Base-by-base conservation (phyloP, 1,284 basidiomycete genomes). In the Ustanciosporium gigantosporum region DNA sequence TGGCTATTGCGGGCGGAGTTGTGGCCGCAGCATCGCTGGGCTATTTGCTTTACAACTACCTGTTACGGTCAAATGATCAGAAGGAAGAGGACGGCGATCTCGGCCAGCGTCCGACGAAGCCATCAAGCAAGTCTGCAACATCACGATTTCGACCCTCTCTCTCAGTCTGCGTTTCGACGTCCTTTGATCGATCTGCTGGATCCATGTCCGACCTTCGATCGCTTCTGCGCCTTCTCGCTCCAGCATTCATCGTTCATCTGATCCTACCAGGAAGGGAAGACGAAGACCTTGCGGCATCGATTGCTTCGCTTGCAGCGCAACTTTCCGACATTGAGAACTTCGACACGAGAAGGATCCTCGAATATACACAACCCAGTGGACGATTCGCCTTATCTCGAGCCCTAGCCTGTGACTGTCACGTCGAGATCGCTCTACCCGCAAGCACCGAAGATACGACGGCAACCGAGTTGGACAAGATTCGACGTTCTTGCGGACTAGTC, bases 351-450 rank as follows among this genome's bases (percentile, higher is more conserved):
- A 23, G 61, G 0, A 36, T 65, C 8, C 46, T 65, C 16, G 50
- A 65, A 17, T 65, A 65, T 25, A 50, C 61, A 1, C 55, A 47
- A 21, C 13, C 32, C 17, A 16, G 25, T 2, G 61, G 55, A 0
- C 36, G 61, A 4, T 65, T 53, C 11, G 55, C 61, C 13, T 44
- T 65, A 13, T 25, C 36, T n/a, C 25, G 61, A 2, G 61, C 61
- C 1, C 41, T 65, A 2, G 49, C 61, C 0, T 65, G 61, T 39
- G 61, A 65, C 38, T 59, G 55, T 23, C 61, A 65, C 16, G 40
- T 55, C 38, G 55, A 65, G 16, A n/a, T 65, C 4, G 19, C 39
- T 3, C 36, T 59, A 0, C 41, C 43, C 9, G 34, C 22, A 0
- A 25, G 29, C 2, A 29, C 21, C 14, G 49, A 64, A 16, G 22